These are phyloP conservation scores for Musa balbisiana DNA, from an alignment of 202 grass and related monocot species.

Conservation along the genomic window DNA sequence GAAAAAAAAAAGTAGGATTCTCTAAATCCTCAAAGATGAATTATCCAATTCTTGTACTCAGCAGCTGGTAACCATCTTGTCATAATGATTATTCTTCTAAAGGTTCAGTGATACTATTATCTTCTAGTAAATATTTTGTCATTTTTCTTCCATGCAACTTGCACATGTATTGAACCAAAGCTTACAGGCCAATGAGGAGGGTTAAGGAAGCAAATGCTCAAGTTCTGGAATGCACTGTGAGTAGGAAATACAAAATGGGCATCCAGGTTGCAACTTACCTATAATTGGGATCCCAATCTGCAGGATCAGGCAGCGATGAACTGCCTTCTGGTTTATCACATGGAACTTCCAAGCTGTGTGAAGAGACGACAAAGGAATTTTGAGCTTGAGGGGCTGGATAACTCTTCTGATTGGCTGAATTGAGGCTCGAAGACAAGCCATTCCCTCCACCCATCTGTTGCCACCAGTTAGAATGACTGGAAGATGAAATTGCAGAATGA, in stretches of 20 bases:
- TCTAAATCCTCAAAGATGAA: no score
- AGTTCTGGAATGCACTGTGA: neutral
- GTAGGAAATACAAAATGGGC: conserved; percentile 14
- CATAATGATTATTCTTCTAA: neutral
- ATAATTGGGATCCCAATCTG: conserved; percentile 93
- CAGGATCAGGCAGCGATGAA: conserved; percentile 63
- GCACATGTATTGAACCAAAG: neutral
- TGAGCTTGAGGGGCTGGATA: conserved; percentile 33
- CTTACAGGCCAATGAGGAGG: neutral
- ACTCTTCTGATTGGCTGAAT: conserved; percentile 45
- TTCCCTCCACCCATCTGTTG: conserved; percentile 34
- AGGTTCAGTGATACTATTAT: neutral
- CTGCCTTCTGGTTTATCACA: conserved; percentile 45
- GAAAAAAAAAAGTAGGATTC: no score
- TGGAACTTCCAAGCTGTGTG: conserved; percentile 29
- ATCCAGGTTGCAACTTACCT: conserved; percentile 42
- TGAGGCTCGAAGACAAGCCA: conserved; percentile 27
- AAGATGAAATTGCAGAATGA: conserved; percentile 42
- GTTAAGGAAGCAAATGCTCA: neutral
- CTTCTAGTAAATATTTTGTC: neutral
- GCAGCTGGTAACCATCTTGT: neutral
- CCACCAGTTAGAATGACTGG: conserved; percentile 57
- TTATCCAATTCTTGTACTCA: neutral
- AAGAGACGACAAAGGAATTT: conserved; percentile 27
- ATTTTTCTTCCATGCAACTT: neutral